Conservation (phyloP, 73 alveolate genomes). For the Breviolum minutum region DNA sequence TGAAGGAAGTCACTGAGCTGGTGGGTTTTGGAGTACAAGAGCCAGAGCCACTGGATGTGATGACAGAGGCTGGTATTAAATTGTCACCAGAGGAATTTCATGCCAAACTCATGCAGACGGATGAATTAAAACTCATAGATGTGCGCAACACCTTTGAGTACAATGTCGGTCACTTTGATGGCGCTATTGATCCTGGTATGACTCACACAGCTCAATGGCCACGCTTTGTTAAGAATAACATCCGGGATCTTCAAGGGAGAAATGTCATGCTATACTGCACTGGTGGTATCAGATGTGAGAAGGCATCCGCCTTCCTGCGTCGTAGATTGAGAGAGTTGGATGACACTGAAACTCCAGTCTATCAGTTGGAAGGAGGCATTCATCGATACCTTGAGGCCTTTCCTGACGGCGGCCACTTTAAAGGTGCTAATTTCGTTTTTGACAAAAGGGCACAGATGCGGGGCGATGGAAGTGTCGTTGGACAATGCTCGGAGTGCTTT, state of each 20-base stretch:
- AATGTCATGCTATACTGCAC: constrained; percentile 88
- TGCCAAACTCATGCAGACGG: background rate
- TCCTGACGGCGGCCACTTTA: constrained; percentile 73
- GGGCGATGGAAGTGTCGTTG: constrained; percentile 37
- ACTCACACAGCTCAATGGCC: constrained; percentile 93
- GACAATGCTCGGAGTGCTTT: constrained; percentile 67
- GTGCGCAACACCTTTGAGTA: constrained; percentile 88
- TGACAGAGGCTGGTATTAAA: constrained; percentile 16
- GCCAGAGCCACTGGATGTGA: constrained; percentile 33
- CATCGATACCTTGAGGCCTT: constrained; percentile 82
- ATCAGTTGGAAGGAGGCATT: constrained; percentile 65
- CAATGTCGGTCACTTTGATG: constrained; percentile 75
- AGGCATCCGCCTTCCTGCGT: constrained; percentile 77
- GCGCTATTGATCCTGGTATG: constrained; percentile 86
- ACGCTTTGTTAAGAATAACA: constrained; percentile 67
- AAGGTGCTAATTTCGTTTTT: constrained; percentile 67
- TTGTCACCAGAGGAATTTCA: constrained; percentile 61
- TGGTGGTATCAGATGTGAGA: constrained; percentile 81
- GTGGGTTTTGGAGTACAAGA: constrained; percentile 67
- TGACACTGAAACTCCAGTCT: constrained; percentile 45
- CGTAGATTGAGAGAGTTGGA: constrained; percentile 44
- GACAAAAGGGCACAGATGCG: constrained; percentile 85
- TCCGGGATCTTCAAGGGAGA: constrained; percentile 23
- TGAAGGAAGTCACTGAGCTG: constrained; percentile 29
- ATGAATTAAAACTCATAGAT: constrained; percentile 13